Evolutionary conservation across 139 green algal species (phyloP).

Genomic region (Tetradesmus lagerheimii): DNA sequence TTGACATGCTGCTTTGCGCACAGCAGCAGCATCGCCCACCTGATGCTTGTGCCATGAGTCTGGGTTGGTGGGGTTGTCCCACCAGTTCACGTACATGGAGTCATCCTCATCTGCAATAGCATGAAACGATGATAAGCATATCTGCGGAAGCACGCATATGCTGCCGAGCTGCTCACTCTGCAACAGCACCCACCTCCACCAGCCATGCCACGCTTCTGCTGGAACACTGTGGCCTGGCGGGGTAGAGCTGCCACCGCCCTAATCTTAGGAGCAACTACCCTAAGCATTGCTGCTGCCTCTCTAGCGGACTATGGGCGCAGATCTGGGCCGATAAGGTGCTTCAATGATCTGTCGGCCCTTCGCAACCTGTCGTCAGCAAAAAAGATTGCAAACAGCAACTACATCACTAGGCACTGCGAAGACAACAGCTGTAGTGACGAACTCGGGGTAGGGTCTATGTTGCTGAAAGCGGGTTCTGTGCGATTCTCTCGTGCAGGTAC

Average conservation of each 20-base stretch:
- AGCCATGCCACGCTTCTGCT: slow-evolving; percentile 55
- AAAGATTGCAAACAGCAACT: background rate
- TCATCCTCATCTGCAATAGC: slow-evolving; percentile 41
- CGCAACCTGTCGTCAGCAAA: background rate
- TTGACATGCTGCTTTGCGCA: background rate
- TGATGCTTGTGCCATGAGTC: slow-evolving; percentile 70
- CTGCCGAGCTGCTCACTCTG: background rate
- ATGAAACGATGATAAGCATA: background rate
- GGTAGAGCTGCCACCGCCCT: slow-evolving; percentile 26
- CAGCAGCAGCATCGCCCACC: slow-evolving; percentile 2
- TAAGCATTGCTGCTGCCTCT: slow-evolving; percentile 22
- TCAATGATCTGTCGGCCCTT: background rate
- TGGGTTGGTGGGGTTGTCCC: slow-evolving; percentile 69
- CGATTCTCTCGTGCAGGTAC: background rate
- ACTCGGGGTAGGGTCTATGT: background rate
- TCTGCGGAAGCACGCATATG: background rate
- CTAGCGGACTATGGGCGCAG: background rate
- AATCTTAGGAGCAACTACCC: background rate
- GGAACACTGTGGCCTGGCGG: slow-evolving; percentile 35
- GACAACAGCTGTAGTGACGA: background rate
- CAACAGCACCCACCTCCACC: slow-evolving; percentile 36
- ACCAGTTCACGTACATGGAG: slow-evolving; percentile 63
- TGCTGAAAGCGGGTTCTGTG: background rate
- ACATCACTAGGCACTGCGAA: background rate
- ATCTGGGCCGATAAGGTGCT: slow-evolving; percentile 7